phyloP scores from a whole-genome alignment of 1,139 yeast genomes.

The Lodderomyces oxycetoniae region DNA sequence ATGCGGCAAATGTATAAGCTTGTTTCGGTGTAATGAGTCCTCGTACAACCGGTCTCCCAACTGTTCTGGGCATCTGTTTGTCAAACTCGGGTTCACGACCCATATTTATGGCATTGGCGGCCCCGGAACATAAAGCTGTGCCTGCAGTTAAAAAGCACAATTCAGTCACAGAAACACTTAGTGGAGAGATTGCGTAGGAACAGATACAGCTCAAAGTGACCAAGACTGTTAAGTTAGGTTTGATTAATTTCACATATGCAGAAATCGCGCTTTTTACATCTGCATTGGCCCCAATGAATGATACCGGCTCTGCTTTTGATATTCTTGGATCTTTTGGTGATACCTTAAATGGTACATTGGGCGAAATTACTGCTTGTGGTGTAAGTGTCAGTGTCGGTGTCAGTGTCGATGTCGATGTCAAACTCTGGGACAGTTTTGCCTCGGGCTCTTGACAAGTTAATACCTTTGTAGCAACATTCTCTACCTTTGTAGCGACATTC shows the following conservation, averaged over 20 bases:
- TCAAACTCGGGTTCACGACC: conserved; percentile 93
- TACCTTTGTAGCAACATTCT: conserved; percentile 32
- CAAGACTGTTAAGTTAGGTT: conserved; percentile 81
- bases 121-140: conserved; percentile 81
- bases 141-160: conserved; percentile 74
- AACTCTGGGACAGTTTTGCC: conserved; percentile 23
- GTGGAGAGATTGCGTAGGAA: conserved; percentile 88
- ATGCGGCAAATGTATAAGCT: conserved; percentile 76
- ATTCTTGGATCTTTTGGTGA: conserved; percentile 29
- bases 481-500: conserved; percentile 23
- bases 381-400: not conserved
- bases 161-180: conserved; percentile 65
- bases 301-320: conserved; percentile 12
- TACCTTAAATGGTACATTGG: conserved; percentile 54
- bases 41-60: conserved; percentile 84
- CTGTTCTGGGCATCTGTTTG: conserved; percentile 81
- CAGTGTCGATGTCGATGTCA: not conserved
- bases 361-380: not conserved
- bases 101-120: conserved; percentile 97
- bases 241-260: conserved; percentile 75
- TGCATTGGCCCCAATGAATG: conserved; percentile 9
- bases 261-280: conserved; percentile 33
- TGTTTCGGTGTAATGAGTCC: conserved; percentile 72
- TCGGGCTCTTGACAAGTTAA: conserved; percentile 38
- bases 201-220: conserved; percentile 91